Percentiles rank a stretch among this genome's conserved stretches.
Conservation (phyloP, 1,284 basidiomycete species). For the Ceratobasidium sp. region DNA sequence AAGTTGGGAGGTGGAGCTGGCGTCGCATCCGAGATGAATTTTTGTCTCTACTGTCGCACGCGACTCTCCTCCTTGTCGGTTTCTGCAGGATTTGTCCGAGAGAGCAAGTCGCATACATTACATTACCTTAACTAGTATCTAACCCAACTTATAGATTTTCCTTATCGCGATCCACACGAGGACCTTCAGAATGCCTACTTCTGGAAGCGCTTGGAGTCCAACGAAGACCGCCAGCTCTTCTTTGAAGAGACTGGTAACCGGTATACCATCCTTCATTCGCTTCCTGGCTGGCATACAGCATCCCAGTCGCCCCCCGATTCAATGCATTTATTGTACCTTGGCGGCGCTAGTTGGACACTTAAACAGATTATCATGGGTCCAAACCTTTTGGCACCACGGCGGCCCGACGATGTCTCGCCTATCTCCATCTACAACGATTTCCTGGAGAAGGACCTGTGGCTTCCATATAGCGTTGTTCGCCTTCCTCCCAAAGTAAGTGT, state of each 20-base stretch:
- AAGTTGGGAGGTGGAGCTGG: slow-evolving; percentile 5
- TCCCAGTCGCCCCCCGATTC: neutral
- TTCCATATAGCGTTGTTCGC: neutral
- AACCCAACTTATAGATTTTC: neutral
- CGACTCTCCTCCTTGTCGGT: neutral
- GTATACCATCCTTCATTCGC: neutral
- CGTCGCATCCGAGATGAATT: neutral
- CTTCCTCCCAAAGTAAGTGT: neutral
- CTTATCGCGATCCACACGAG: neutral
- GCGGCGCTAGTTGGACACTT: slow-evolving; percentile 9
- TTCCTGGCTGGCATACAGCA: slow-evolving; percentile 10
- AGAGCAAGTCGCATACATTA: neutral
- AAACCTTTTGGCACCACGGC: neutral
- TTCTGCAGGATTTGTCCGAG: neutral
- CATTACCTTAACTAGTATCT: neutral
- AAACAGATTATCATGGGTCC: neutral
- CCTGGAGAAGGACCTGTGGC: neutral
- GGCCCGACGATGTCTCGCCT: neutral
- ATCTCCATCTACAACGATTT: neutral
- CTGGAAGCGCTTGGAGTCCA: neutral
- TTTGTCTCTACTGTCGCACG: no score
- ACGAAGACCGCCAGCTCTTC: neutral
- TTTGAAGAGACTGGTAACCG: slow-evolving; percentile 2
- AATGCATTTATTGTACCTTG: slow-evolving; percentile 13
- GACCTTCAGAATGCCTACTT: neutral